Evolutionary conservation across 768 basidiomycete species (phyloP), one percentile per base, ranked within the genome.

Genomic region (Boletus sp.): DNA sequence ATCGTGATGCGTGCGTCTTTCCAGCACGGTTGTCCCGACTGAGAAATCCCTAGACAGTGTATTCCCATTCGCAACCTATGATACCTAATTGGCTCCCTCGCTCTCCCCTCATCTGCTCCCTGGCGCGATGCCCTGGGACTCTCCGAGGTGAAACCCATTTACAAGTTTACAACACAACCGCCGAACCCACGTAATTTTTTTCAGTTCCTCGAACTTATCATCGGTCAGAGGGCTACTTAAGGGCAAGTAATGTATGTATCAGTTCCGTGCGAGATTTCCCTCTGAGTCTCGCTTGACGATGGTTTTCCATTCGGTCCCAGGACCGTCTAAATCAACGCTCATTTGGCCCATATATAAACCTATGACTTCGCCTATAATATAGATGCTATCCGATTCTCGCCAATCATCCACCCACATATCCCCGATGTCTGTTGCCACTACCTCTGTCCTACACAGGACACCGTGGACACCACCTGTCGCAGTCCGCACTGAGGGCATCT

Each of bases 381-480:
- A 46, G 44, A 32, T 37, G 18, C 7, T 18, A 17, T 57, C 60
- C 28, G 18, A 51, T 39, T 50, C n/a, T 33, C 30, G n/a, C 30
- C 15, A 30, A 20, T 35, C 51, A 37, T 33, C 14, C 37, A 60
- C 32, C 20, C 51, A 14, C 33, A 24, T n/a, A 20, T 37, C 47
- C 30, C 51, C 65, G 14, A 69, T 59, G 62, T 59, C 66, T 54
- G 35, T 42, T 46, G 29, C 32, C 33, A 49, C 68, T 10, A 69
- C 75, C 15, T 66, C 71, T 44, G 85, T 89, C 57, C 75, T 89
- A 11, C 84, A 86, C 64, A 76, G 92, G 52, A 90, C 86, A 12
- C 85, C 89, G 1, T 90, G 86, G 86, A 78, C 67, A 30, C 89
- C 86, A 10, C 89, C 88, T 14, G 75, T 92, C 12, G 91, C 89